These are phyloP conservation scores for Yarrowia keelungensis DNA, from an alignment of 805 yeast genomes.

Conservation along the genomic window DNA sequence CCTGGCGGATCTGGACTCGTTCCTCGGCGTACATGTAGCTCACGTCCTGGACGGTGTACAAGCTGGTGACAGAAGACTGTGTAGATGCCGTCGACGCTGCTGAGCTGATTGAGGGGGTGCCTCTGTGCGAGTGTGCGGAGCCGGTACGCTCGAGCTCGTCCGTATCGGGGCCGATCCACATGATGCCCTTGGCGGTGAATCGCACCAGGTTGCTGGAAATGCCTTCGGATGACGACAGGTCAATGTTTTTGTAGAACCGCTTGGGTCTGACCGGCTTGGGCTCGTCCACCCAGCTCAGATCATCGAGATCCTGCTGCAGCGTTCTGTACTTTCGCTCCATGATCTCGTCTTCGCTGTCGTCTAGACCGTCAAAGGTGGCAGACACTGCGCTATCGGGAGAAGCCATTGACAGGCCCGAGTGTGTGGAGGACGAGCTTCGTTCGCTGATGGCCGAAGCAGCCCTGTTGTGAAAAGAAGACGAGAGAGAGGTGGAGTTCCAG, in stretches of 20 bases:
- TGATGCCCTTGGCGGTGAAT: constrained; percentile 35
- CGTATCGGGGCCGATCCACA: constrained; percentile 37
- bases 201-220: constrained; percentile 19
- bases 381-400: constrained; percentile 26
- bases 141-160: neutral
- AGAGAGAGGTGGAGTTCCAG: neutral
- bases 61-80: constrained; percentile 7
- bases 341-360: constrained; percentile 12
- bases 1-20: constrained; percentile 6
- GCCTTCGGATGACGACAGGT: constrained; percentile 9
- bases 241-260: neutral
- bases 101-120: constrained; percentile 19
- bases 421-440: constrained; percentile 9
- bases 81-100: constrained; percentile 18
- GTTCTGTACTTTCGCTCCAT: constrained; percentile 17
- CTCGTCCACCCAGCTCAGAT: constrained; percentile 11
- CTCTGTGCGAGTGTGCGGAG: constrained; percentile 2
- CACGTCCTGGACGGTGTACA: constrained; percentile 34
- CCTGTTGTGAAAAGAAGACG: neutral
- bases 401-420: constrained; percentile 19
- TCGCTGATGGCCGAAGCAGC: constrained; percentile 17
- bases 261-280: neutral
- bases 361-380: constrained; percentile 22
- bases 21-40: constrained; percentile 32
- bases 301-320: constrained; percentile 25